Evolutionary conservation across 2,329 filamentous ascomycete genomes (phyloP).

Genomic region (Endoconidiophora polonica): DNA sequence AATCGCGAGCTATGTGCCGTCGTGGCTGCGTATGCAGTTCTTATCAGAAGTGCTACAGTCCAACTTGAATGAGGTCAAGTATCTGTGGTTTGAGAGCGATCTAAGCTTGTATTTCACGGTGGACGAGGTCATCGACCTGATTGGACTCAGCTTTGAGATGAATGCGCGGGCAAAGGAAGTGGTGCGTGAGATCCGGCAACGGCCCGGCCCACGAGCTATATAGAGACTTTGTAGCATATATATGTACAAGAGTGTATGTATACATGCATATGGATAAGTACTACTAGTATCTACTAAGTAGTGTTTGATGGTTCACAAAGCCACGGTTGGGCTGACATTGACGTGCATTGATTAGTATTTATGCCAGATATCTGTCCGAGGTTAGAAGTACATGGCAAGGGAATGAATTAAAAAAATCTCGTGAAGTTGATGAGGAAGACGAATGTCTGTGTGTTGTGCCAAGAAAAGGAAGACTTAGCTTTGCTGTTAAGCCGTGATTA

Average conservation of each 20-base stretch:
- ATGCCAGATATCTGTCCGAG: too few species aligned
- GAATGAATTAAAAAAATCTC: too few species aligned
- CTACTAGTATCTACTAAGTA: too few species aligned
- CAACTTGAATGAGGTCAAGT: constrained; percentile 46
- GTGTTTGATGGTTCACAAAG: too few species aligned
- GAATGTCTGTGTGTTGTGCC: too few species aligned
- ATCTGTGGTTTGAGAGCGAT: constrained; percentile 49
- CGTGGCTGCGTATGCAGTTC: constrained; percentile 48
- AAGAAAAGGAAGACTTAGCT: too few species aligned
- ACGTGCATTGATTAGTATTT: too few species aligned
- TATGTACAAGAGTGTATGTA: not conserved
- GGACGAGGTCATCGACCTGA: constrained; percentile 45
- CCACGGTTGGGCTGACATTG: too few species aligned
- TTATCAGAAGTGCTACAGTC: constrained; percentile 49
- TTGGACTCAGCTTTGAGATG: constrained; percentile 47
- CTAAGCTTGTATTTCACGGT: constrained; percentile 45
- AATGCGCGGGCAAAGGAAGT: constrained; percentile 42
- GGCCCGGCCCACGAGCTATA: constrained; percentile 23
- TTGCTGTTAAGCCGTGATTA: too few species aligned
- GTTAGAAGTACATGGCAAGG: too few species aligned
- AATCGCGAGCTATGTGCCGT: constrained; percentile 43
- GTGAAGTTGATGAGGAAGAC: too few species aligned
- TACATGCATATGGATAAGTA: too few species aligned
- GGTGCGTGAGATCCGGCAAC: constrained; percentile 38
- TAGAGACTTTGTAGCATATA: not conserved